Percentiles rank a stretch among this genome's conserved stretches.
Evolutionary conservation across 2,329 filamentous ascomycete species (phyloP).

Genomic region (Fusarium sacchari): DNA sequence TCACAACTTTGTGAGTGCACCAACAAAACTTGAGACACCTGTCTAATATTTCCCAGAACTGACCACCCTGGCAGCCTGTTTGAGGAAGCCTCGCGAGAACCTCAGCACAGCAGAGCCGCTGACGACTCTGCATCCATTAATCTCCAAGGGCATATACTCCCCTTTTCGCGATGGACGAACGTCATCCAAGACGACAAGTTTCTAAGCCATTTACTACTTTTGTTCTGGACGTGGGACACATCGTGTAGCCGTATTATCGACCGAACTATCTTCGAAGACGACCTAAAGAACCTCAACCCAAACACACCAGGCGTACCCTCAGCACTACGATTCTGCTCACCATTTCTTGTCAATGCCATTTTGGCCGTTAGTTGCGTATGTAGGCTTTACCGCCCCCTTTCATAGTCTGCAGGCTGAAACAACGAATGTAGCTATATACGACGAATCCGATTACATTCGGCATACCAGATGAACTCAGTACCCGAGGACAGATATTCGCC

Average conservation of each 20-base stretch:
- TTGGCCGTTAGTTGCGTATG: slow-evolving; percentile 34
- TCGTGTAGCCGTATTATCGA: slow-evolving; percentile 21
- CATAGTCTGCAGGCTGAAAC: background rate
- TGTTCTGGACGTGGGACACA: slow-evolving; percentile 31
- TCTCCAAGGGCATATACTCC: slow-evolving; percentile 8
- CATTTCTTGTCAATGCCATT: slow-evolving; percentile 32
- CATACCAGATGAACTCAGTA: background rate
- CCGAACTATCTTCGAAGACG: slow-evolving; percentile 24
- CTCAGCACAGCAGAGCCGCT: background rate
- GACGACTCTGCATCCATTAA: slow-evolving; percentile 2
- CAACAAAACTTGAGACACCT: too few species aligned
- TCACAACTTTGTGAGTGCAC: slow-evolving; percentile 17
- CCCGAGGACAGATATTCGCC: slow-evolving; percentile 16
- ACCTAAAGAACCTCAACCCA: slow-evolving; percentile 18
- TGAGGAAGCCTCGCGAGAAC: slow-evolving; percentile 3
- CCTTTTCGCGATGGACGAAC: slow-evolving; percentile 25
- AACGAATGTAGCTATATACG: slow-evolving; percentile 4
- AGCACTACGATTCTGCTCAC: slow-evolving; percentile 24
- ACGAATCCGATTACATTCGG: slow-evolving; percentile 10
- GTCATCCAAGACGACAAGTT: slow-evolving; percentile 16
- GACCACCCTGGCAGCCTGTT: background rate
- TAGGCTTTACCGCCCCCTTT: background rate
- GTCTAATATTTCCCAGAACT: background rate
- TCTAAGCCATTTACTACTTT: slow-evolving; percentile 11
- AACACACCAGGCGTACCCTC: background rate